A percentile compares a stretch with the other conserved stretches of the same genome.
These are phyloP conservation scores for Strobilomyces confusus DNA, from an alignment of 768 basidiomycete genomes.

Conservation along the genomic window DNA sequence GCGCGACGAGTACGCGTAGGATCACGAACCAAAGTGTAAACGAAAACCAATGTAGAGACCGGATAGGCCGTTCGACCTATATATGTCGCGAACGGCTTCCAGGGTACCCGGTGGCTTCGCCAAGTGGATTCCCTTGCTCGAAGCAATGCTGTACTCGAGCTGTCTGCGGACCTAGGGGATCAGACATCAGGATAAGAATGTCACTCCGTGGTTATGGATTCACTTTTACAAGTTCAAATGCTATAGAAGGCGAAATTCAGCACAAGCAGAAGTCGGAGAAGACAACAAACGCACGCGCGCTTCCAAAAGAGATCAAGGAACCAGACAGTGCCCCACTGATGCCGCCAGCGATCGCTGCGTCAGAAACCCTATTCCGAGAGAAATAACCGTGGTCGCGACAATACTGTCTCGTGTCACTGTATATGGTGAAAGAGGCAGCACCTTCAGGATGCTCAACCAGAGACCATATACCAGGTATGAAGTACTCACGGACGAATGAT, in stretches of 20 bases:
- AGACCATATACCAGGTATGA: background rate
- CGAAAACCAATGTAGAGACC: conserved; percentile 83
- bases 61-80: conserved; percentile 52
- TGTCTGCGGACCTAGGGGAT: conserved; percentile 75
- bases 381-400: conserved; percentile 59
- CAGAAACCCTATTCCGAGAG: conserved; percentile 52
- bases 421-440: conserved; percentile 89
- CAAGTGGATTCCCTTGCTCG: conserved; percentile 67
- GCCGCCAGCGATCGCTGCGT: conserved; percentile 75
- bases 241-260: conserved; percentile 31
- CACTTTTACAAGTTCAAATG: conserved; percentile 96
- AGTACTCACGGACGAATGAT: conserved; percentile 85
- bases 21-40: conserved; percentile 71
- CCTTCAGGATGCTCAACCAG: conserved; percentile 40
- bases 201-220: background rate
- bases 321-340: conserved; percentile 87
- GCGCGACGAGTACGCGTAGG: background rate
- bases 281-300: conserved; percentile 66
- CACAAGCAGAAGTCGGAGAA: conserved; percentile 14
- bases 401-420: conserved; percentile 76
- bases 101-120: conserved; percentile 74
- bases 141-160: conserved; percentile 87
- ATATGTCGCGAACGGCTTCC: conserved; percentile 78
- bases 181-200: conserved; percentile 7
- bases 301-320: conserved; percentile 82